These are phyloP conservation scores for Xerophyta viscosa DNA, from an alignment of 106 monocot species.

Conservation along the genomic window DNA sequence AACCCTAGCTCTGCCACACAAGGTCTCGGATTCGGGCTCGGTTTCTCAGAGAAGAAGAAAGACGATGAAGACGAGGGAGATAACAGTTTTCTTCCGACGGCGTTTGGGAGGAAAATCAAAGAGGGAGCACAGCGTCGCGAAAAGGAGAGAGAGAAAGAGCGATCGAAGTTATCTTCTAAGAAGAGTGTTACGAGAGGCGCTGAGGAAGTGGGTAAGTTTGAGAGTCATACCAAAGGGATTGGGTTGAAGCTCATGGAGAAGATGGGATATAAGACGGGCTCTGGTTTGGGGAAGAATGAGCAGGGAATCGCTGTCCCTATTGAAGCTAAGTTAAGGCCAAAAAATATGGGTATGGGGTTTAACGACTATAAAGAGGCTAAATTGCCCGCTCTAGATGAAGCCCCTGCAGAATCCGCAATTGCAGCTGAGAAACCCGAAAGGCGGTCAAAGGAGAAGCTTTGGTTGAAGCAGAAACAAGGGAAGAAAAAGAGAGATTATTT, in stretches of 20 bases:
- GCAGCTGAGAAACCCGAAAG: neutral
- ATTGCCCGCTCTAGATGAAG: conserved; percentile 43
- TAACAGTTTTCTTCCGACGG: conserved; percentile 60
- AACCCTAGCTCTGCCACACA: neutral
- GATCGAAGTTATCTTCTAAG: conserved; percentile 16
- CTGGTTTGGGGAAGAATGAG: conserved; percentile 73
- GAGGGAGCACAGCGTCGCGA: conserved; percentile 46
- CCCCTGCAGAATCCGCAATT: conserved; percentile 3
- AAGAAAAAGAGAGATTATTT: conserved; percentile 51
- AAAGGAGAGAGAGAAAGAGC: conserved; percentile 21
- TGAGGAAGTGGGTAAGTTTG: conserved; percentile 34
- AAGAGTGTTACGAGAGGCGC: conserved; percentile 11
- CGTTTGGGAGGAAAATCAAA: conserved; percentile 56
- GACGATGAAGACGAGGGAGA: conserved; percentile 17
- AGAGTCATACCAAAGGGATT: conserved; percentile 48
- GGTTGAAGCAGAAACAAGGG: conserved; percentile 71
- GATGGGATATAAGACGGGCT: conserved; percentile 80
- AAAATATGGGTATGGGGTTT: conserved; percentile 84
- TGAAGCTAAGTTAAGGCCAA: conserved; percentile 58
- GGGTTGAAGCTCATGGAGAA: conserved; percentile 62
- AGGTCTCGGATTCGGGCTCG: conserved; percentile 37
- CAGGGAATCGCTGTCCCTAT: conserved; percentile 70
- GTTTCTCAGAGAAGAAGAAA: conserved; percentile 14
- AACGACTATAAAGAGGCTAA: conserved; percentile 81
- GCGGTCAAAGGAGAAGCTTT: conserved; percentile 53